Evolutionary conservation across 331 rosid genomes (phyloP).

Genomic region (Saraca asoca): DNA sequence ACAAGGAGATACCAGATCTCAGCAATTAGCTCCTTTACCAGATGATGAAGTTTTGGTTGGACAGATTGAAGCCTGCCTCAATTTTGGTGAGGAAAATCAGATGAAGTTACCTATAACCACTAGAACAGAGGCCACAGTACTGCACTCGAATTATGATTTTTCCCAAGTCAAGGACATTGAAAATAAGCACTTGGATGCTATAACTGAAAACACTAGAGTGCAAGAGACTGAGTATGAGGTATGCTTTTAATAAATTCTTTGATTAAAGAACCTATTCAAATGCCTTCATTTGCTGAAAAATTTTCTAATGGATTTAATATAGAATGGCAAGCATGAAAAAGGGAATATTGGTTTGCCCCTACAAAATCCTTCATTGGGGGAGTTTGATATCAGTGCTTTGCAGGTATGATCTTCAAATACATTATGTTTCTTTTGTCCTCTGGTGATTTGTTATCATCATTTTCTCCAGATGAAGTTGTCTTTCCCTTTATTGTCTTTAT

Average conservation of each 20-base stretch:
- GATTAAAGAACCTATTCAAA: background rate
- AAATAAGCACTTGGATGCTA: slow-evolving; percentile 53
- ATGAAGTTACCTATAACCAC: slow-evolving; percentile 45
- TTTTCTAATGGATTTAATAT: slow-evolving; percentile 31
- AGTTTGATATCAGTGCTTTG: slow-evolving; percentile 62
- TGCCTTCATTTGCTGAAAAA: slow-evolving; percentile 29
- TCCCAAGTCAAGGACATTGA: slow-evolving; percentile 55
- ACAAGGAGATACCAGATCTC: slow-evolving; percentile 45
- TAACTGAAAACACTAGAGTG: slow-evolving; percentile 56
- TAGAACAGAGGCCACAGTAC: slow-evolving; percentile 36
- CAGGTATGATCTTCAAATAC: slow-evolving; percentile 57
- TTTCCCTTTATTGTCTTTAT: background rate
- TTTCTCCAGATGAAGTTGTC: slow-evolving; percentile 9
- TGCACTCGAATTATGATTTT: slow-evolving; percentile 51
- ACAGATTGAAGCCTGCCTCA: slow-evolving; percentile 44
- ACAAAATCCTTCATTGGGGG: slow-evolving; percentile 55
- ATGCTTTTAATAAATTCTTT: slow-evolving; percentile 26
- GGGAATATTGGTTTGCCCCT: slow-evolving; percentile 54
- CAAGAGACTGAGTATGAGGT: slow-evolving; percentile 69
- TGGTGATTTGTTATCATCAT: slow-evolving; percentile 25
- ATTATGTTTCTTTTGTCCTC: slow-evolving; percentile 2
- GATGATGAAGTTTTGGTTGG: slow-evolving; percentile 41
- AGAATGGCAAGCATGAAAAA: slow-evolving; percentile 58
- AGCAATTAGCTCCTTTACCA: slow-evolving; percentile 44
- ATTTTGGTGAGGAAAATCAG: slow-evolving; percentile 47